Evolutionary conservation across 768 basidiomycete species (phyloP).

Genomic region (Lanmaoa rubissima): DNA sequence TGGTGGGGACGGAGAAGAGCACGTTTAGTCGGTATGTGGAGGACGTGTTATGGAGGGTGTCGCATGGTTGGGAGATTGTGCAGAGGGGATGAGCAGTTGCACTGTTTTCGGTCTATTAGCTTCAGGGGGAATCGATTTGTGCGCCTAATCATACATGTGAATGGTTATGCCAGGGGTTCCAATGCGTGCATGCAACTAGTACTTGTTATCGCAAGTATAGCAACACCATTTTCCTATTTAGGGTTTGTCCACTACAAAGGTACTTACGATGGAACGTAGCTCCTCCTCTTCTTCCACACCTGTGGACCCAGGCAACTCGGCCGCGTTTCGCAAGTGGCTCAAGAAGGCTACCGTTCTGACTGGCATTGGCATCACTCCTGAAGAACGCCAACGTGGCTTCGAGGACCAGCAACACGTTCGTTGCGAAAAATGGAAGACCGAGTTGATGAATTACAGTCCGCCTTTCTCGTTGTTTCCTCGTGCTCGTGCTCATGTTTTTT

Average conservation of each 20-base stretch:
- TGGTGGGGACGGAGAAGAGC: slow-evolving; percentile 71
- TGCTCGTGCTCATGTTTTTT: slow-evolving; percentile 3
- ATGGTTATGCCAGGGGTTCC: no score
- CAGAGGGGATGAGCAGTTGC: slow-evolving; percentile 40
- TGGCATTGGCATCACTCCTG: slow-evolving; percentile 47
- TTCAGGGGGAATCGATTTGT: neutral
- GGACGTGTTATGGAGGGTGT: slow-evolving; percentile 64
- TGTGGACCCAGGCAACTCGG: slow-evolving; percentile 23
- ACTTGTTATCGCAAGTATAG: neutral
- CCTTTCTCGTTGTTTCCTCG: slow-evolving; percentile 18
- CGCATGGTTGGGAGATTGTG: slow-evolving; percentile 51
- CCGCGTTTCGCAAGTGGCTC: slow-evolving; percentile 51
- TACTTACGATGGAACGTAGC: slow-evolving; percentile 29
- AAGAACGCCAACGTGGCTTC: slow-evolving; percentile 38
- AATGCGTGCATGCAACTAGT: no score
- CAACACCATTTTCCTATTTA: slow-evolving; percentile 5
- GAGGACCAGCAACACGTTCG: slow-evolving; percentile 38
- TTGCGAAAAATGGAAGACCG: slow-evolving; percentile 71
- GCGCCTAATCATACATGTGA: neutral
- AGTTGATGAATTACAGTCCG: slow-evolving; percentile 70
- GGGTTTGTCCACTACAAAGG: neutral
- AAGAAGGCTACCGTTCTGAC: slow-evolving; percentile 47
- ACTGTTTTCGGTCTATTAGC: neutral
- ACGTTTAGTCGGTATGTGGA: slow-evolving; percentile 72
- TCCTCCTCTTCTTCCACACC: slow-evolving; percentile 22